Percentiles rank a stretch among this genome's conserved stretches.
Evolutionary conservation across 202 grass and related monocot genomes (phyloP).

Genomic region (Brachypodium distachyon): DNA sequence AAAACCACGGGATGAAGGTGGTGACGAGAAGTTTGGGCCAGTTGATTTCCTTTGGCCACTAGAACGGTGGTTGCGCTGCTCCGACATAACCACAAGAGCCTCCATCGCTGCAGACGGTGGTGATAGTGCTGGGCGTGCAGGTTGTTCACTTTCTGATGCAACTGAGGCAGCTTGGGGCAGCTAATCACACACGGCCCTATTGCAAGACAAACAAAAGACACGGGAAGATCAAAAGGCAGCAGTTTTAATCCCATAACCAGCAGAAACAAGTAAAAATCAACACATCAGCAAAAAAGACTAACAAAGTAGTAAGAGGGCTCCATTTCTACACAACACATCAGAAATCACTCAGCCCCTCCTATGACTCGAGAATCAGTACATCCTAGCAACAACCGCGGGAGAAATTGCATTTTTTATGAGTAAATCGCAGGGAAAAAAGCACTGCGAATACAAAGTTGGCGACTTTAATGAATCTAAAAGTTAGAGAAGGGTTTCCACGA

Average conservation of each 20-base stretch:
- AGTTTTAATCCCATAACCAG: not conserved
- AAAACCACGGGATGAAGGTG: constrained; percentile 9
- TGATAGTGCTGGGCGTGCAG: not conserved
- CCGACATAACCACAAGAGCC: constrained; percentile 41
- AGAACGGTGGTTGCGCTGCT: constrained; percentile 46
- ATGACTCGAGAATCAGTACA: not conserved
- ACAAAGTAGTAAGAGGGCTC: no score
- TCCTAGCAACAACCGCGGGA: not conserved
- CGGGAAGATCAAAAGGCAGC: not conserved
- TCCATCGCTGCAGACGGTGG: constrained; percentile 26
- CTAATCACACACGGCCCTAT: not conserved
- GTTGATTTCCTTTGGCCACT: constrained; percentile 15
- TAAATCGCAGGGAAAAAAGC: not conserved
- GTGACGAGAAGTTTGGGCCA: constrained; percentile 15
- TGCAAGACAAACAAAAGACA: not conserved
- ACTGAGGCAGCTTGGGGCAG: not conserved
- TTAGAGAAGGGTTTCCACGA: not conserved
- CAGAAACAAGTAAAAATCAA: not conserved
- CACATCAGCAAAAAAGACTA: no score
- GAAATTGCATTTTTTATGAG: not conserved
- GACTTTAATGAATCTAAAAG: not conserved
- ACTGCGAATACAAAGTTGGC: not conserved
- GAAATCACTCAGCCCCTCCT: not conserved
- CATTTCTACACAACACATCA: no score
- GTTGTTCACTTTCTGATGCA: not conserved